These are phyloP conservation scores for Capronia coronata DNA, from an alignment of 2,329 filamentous ascomycete species.

Conservation along the genomic window DNA sequence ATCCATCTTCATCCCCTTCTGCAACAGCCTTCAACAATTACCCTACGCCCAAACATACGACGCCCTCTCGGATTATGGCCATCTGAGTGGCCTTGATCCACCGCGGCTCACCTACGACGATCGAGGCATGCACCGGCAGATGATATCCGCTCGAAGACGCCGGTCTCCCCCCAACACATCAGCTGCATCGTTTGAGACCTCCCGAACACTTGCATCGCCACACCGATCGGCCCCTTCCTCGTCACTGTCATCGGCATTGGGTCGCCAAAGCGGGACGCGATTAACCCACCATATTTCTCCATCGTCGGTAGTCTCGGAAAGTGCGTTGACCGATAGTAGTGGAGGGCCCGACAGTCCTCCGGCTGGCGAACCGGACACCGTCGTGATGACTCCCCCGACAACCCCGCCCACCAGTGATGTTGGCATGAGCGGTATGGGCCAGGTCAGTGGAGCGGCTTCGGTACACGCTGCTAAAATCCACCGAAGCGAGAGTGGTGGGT, in stretches of 20 bases:
- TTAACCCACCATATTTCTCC: constrained; percentile 32
- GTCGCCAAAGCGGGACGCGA: constrained; percentile 32
- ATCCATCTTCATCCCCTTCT: constrained; percentile 84
- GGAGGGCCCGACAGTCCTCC: constrained; percentile 39
- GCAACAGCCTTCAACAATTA: constrained; percentile 59
- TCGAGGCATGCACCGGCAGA: constrained; percentile 16
- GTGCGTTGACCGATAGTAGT: constrained; percentile 43
- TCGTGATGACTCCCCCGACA: constrained; percentile 47
- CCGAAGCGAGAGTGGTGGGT: constrained; percentile 41
- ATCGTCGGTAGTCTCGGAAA: constrained; percentile 35
- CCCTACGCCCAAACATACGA: constrained; percentile 40
- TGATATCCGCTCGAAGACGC: constrained; percentile 12
- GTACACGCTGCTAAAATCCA: constrained; percentile 37
- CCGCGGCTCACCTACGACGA: constrained; percentile 30
- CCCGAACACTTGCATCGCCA: constrained; percentile 26
- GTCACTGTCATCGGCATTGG: constrained; percentile 33
- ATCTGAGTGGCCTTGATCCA: constrained; percentile 33
- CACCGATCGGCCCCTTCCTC: constrained; percentile 32
- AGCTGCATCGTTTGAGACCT: constrained; percentile 21
- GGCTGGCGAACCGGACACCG: constrained; percentile 33
- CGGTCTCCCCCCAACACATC: constrained; percentile 30
- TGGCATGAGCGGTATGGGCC: constrained; percentile 21
- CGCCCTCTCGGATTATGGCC: constrained; percentile 38
- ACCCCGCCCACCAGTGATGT: constrained; percentile 45
- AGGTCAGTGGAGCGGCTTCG: constrained; percentile 8